Conservation (phyloP, 805 yeast species). For the Saitoella complicata region DNA sequence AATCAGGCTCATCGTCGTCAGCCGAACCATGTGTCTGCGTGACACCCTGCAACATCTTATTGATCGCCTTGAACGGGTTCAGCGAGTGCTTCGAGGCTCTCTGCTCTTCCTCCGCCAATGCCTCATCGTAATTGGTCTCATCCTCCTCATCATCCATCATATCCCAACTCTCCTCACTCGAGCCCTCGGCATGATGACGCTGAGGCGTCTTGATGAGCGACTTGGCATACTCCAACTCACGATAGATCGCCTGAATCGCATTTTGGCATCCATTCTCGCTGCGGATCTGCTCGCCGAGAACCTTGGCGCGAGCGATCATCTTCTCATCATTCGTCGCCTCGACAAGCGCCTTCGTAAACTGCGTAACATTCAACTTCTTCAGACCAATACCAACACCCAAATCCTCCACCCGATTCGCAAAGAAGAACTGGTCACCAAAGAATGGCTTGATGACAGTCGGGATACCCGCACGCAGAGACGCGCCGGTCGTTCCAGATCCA, state of each 20-base stretch:
- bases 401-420: conserved; percentile 75
- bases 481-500: conserved; percentile 94
- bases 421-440: conserved; percentile 91
- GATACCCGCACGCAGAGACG: conserved; percentile 65
- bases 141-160: too few species aligned
- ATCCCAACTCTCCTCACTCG: too few species aligned
- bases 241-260: conserved; percentile 65
- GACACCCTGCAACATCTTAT: too few species aligned
- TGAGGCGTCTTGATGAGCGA: too few species aligned
- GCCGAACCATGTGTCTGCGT: too few species aligned
- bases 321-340: conserved; percentile 51
- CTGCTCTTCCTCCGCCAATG: too few species aligned
- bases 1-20: too few species aligned
- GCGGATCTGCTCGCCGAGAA: conserved; percentile 44
- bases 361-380: conserved; percentile 46
- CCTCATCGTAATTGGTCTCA: too few species aligned
- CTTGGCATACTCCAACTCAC: conserved; percentile 11
- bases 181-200: too few species aligned
- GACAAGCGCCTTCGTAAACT: conserved; percentile 50
- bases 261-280: conserved; percentile 65
- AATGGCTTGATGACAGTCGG: conserved; percentile 90
- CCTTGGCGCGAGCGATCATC: conserved; percentile 49
- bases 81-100: too few species aligned
- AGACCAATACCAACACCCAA: conserved; percentile 69
- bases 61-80: too few species aligned